Base-by-base conservation (phyloP, 2,329 filamentous ascomycete species). In the Fusarium tuaranense region DNA sequence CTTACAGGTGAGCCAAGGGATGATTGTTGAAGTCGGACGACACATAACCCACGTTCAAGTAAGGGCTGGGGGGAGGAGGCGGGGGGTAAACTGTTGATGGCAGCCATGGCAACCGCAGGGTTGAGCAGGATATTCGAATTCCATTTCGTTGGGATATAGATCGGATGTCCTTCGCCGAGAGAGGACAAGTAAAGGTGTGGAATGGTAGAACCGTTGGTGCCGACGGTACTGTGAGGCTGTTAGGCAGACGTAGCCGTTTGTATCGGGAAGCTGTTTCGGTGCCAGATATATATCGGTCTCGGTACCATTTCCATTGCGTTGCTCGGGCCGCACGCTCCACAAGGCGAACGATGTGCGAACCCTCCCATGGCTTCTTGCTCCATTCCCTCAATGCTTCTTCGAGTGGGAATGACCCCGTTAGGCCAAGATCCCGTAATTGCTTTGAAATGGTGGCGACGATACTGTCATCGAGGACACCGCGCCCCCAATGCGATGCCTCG, bases 21-120 rank as follows among this genome's bases (percentile, higher is more conserved):
- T 99, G 97, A 78, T 99, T 99, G 81, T 99, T 99, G 84, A 99
- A 99, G 83, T 99, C 97, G 0, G 97, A 98, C 5, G 97, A 98
- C 41, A 99, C 92, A 82, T 99, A 99, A 57, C 97, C 97, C 70
- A 99, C 91, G 76, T 95, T 96, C n/a, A 99, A 87, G 74, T 93
- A 91, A 1, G 95, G 95, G 51, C 87, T 88, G 2, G 97, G 97
- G 2, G 97, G 95, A 3, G 90, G 83, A 0, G 97, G 97, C 3
- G 97, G 97, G n/a, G 91, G 90, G 78, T 94, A 98, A 0, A 98
- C 94, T 0, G 91, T 92, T 55, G 85, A 81, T 8, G 96, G 93
- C 58, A 99, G 89, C 97, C 97, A 99, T 6, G 95, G 90, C 2
- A 95, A 91, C 67, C 93, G 92, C 18, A 99, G 85, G 0, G 97